Evolutionary conservation across 352 stramenopile genomes (phyloP).

Genomic region (Globisporangium cylindrosporum): DNA sequence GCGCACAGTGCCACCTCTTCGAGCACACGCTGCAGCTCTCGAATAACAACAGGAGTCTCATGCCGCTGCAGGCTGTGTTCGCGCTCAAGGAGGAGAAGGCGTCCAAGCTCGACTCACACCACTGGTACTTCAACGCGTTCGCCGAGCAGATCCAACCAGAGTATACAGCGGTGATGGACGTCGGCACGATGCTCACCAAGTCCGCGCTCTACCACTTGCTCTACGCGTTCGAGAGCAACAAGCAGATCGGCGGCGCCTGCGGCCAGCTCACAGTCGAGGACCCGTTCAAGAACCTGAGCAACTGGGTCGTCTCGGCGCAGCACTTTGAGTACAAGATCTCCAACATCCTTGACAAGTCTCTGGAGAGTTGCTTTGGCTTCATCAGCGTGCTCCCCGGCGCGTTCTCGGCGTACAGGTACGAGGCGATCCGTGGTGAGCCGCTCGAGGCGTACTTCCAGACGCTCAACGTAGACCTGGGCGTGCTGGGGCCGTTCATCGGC

Average conservation of each 20-base stretch:
- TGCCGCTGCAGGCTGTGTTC: constrained; percentile 78
- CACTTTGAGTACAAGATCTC: constrained; percentile 91
- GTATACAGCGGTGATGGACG: constrained; percentile 82
- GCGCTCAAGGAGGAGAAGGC: constrained; percentile 80
- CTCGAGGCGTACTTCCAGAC: constrained; percentile 87
- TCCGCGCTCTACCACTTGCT: constrained; percentile 75
- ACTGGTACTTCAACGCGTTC: constrained; percentile 85
- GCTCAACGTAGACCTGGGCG: constrained; percentile 72
- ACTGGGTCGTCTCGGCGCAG: constrained; percentile 85
- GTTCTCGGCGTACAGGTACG: constrained; percentile 84
- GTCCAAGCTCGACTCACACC: constrained; percentile 82
- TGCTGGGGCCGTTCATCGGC: constrained; percentile 77
- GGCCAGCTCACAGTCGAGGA: constrained; percentile 81
- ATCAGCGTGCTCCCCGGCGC: constrained; percentile 84
- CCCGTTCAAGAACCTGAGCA: constrained; percentile 80
- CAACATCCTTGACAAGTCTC: constrained; percentile 85
- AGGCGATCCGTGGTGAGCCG: constrained; percentile 74
- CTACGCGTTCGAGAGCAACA: constrained; percentile 72
- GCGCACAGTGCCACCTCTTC: constrained; percentile 80
- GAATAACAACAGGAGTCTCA: constrained; percentile 61
- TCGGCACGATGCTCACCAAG: constrained; percentile 83
- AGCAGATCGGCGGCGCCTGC: constrained; percentile 78
- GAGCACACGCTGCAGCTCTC: constrained; percentile 80
- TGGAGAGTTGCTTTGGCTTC: constrained; percentile 86
- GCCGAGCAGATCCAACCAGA: constrained; percentile 82